Conservation (phyloP, 1,284 basidiomycete species). For the Ustilago bromivora region DNA sequence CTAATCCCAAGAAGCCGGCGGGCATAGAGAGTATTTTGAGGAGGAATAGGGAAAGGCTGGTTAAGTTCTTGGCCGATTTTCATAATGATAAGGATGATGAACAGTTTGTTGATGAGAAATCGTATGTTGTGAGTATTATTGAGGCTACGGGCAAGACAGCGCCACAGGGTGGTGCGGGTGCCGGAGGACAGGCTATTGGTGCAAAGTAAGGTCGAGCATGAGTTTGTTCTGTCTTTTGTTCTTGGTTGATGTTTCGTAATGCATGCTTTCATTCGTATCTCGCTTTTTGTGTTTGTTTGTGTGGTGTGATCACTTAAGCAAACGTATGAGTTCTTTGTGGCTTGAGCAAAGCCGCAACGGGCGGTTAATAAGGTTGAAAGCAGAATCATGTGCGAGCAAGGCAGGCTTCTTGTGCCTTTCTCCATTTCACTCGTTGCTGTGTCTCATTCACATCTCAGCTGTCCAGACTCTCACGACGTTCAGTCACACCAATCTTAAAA, state of each 20-base stretch:
- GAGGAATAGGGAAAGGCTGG: constrained; percentile 92
- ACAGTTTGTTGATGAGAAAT: constrained; percentile 69
- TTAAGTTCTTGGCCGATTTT: constrained; percentile 89
- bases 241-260: neutral
- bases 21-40: constrained; percentile 91
- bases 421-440: too few relatives aligned
- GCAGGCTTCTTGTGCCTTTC: too few relatives aligned
- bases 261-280: too few relatives aligned
- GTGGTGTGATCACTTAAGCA: too few relatives aligned
- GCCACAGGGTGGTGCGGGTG: neutral
- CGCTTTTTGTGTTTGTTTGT: too few relatives aligned
- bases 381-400: too few relatives aligned
- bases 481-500: too few relatives aligned
- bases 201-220: neutral
- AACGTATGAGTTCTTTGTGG: too few relatives aligned
- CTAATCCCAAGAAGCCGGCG: constrained; percentile 97
- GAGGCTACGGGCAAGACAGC: constrained; percentile 43
- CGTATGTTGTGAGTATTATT: constrained; percentile 68
- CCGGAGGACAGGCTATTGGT: constrained; percentile 4
- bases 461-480: too few relatives aligned
- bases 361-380: too few relatives aligned
- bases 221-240: neutral
- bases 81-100: constrained; percentile 92
- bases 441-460: too few relatives aligned
- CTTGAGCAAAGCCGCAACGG: too few relatives aligned